A percentile compares a stretch with the other conserved stretches of the same genome.
These are phyloP conservation scores for Flaveria ramosissima DNA, from an alignment of 129 eudicot genomes.

Conservation along the genomic window DNA sequence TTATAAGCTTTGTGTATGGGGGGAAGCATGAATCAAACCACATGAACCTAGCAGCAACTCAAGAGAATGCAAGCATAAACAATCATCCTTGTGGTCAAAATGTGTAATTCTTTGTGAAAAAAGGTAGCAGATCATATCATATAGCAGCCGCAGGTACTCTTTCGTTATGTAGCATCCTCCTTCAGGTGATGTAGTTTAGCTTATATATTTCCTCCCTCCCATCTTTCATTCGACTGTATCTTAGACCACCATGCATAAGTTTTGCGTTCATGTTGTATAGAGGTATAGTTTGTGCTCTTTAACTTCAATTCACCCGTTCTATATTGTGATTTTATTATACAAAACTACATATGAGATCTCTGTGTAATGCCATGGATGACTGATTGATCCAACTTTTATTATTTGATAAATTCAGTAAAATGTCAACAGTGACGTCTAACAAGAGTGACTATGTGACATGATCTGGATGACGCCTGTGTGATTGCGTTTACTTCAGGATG, in stretches of 20 bases:
- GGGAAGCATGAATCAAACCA: conserved; percentile 24
- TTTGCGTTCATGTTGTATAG: conserved; percentile 57
- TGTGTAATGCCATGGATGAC: conserved; percentile 28
- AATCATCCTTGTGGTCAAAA: conserved; percentile 28
- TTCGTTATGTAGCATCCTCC: conserved; percentile 42
- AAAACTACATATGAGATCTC: conserved; percentile 28
- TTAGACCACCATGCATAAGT: conserved; percentile 41
- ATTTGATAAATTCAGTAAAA: conserved; percentile 5
- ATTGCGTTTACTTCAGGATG: conserved; percentile 26
- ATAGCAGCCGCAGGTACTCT: conserved; percentile 23
- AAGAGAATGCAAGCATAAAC: conserved; percentile 33
- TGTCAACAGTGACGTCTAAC: conserved; percentile 3
- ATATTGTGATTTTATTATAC: conserved; percentile 23
- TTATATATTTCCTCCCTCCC: conserved; percentile 25
- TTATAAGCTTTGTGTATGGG: conserved; percentile 15
- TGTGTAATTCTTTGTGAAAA: conserved; percentile 43
- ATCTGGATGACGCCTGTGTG: conserved; percentile 4
- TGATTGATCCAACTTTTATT: conserved; percentile 20
- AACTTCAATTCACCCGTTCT: conserved; percentile 8
- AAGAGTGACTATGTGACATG: conserved; percentile 12
- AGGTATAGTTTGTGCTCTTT: conserved; percentile 50
- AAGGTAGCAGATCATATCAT: conserved; percentile 30
- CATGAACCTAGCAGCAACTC: conserved; percentile 27
- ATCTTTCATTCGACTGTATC: conserved; percentile 39
- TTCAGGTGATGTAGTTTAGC: conserved; percentile 45